Conservation (phyloP, 768 basidiomycete genomes). For the Chalciporus piperatus region DNA sequence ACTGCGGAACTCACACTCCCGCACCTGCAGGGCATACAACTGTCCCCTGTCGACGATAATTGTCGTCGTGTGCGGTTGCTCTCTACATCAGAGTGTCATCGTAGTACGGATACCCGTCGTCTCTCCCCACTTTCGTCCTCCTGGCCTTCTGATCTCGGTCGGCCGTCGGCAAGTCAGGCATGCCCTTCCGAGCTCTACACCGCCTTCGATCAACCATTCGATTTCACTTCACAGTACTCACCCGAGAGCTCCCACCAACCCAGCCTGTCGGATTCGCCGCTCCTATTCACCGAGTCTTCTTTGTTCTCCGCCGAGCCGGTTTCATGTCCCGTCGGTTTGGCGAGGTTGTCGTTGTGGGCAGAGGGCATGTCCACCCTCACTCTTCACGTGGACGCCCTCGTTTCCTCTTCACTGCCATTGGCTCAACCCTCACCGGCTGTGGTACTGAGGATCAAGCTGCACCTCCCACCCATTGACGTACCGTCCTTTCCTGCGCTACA, state of each 20-base stretch:
- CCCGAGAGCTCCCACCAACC: constrained; percentile 23
- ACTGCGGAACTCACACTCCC: constrained; percentile 26
- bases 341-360: constrained; percentile 51
- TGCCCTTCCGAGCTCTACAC: constrained; percentile 26
- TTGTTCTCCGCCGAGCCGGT: constrained; percentile 29
- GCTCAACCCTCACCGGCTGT: constrained; percentile 40
- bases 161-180: constrained; percentile 25
- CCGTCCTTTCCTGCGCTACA: constrained; percentile 55
- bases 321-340: constrained; percentile 35
- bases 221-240: constrained; percentile 20
- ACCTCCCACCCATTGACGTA: constrained; percentile 53
- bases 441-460: constrained; percentile 54
- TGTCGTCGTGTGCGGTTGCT: constrained; percentile 30
- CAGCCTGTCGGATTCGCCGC: constrained; percentile 29
- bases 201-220: constrained; percentile 18
- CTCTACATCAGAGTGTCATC: constrained; percentile 26
- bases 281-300: constrained; percentile 25
- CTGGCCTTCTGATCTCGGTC: constrained; percentile 26
- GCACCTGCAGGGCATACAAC: constrained; percentile 18
- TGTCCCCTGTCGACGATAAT: constrained; percentile 26
- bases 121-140: constrained; percentile 32
- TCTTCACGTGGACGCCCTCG: constrained; percentile 56
- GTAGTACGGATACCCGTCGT: constrained; percentile 30
- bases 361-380: constrained; percentile 67
- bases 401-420: constrained; percentile 38